phyloP scores from a whole-genome alignment of 1,139 yeast genomes.

The Arxiozyma heterogenica region DNA sequence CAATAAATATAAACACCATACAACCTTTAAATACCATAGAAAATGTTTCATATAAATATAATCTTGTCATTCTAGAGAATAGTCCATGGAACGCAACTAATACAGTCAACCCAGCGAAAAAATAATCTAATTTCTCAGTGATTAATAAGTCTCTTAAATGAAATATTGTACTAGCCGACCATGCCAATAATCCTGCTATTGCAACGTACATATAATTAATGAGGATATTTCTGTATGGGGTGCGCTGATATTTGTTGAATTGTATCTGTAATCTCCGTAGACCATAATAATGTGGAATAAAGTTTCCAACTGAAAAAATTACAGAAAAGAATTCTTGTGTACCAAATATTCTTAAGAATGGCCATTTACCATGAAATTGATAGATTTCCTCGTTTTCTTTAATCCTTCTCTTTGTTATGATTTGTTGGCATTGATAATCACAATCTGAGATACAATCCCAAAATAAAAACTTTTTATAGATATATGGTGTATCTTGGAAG shows the following conservation, averaged over 20 bases:
- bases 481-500: conserved; percentile 23
- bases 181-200: conserved; percentile 69
- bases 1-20: conserved; percentile 41
- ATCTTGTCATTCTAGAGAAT: conserved; percentile 41
- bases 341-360: conserved; percentile 64
- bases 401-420: conserved; percentile 50
- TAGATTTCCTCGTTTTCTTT: conserved; percentile 42
- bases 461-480: conserved; percentile 38
- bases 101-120: conserved; percentile 86
- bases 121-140: conserved; percentile 84
- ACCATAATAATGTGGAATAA: conserved; percentile 65
- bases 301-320: conserved; percentile 70
- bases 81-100: conserved; percentile 68
- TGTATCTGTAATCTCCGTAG: conserved; percentile 32
- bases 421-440: conserved; percentile 84
- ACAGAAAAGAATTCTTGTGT: conserved; percentile 82
- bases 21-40: conserved; percentile 32
- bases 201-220: conserved; percentile 30
- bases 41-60: conserved; percentile 27
- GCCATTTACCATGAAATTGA: conserved; percentile 98
- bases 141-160: conserved; percentile 73
- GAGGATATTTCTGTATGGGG: conserved; percentile 11
- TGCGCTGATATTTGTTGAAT: conserved; percentile 5
- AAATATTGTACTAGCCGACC: conserved; percentile 79
- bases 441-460: conserved; percentile 85